Conservation (phyloP, 2,329 filamentous ascomycete genomes). For the Lasiodiplodia theobromae region DNA sequence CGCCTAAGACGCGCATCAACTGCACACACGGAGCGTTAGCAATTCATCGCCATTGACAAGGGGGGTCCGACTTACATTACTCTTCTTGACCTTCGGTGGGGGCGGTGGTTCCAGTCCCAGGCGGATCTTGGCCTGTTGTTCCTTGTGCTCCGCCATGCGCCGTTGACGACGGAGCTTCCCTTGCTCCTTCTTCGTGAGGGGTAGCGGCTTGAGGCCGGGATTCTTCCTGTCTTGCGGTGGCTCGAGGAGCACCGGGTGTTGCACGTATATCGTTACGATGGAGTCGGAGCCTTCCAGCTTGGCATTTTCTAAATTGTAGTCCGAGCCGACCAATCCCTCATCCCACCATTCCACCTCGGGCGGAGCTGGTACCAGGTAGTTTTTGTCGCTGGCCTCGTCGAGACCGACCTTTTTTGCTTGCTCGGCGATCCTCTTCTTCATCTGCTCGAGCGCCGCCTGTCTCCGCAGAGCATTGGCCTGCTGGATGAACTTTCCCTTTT, state of each 20-base stretch:
- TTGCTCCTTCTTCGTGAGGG: constrained; percentile 88
- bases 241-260: constrained; percentile 89
- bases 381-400: constrained; percentile 92
- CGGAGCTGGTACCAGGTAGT: constrained; percentile 82
- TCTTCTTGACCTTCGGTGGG: constrained; percentile 95
- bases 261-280: constrained; percentile 88
- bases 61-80: constrained; percentile 60
- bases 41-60: no score
- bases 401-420: constrained; percentile 89
- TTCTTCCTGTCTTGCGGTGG: constrained; percentile 88
- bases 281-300: constrained; percentile 81
- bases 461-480: constrained; percentile 89
- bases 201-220: constrained; percentile 85
- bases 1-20: constrained; percentile 92
- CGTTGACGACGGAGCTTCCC: constrained; percentile 89
- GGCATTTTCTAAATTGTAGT: constrained; percentile 56
- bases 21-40: not conserved
- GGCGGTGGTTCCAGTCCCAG: constrained; percentile 88
- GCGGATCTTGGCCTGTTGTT: constrained; percentile 94
- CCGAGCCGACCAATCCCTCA: not conserved
- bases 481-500: constrained; percentile 96
- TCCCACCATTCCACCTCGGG: constrained; percentile 91
- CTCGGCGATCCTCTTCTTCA: constrained; percentile 92
- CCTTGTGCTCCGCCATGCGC: constrained; percentile 91
- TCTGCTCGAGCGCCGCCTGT: constrained; percentile 86